Base-by-base conservation (phyloP, 345 rosid species). In the Citrus trifoliata region DNA sequence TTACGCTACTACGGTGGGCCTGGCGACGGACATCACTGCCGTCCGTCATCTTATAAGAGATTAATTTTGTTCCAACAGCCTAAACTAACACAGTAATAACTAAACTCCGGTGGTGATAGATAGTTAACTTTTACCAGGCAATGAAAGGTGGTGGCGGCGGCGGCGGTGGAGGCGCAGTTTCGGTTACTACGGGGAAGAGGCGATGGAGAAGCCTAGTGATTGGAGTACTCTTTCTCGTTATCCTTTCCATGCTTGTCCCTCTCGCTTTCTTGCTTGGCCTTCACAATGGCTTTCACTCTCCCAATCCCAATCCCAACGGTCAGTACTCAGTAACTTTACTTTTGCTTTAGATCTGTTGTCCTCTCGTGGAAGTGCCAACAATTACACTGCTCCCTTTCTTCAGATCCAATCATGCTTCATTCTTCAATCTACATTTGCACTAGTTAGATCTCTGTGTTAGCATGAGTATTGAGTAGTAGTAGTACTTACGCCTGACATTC, bases 241-340 rank as follows among this genome's bases (percentile, higher is more conserved):
- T 95, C 56, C 93, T 95, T 66, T 95, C 99, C 30, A 93, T 94
- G 98, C 91, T 95, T 68, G 97, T 93, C 80, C 99, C 97, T 75
- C 96, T 95, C 40, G 96, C 90, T 64, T 92, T 95, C 80, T 85
- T 95, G 76, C 95, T 92, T 28, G 98, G 97, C 81, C 88, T 93
- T 83, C 88, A 90, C 89, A 91, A 89, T 27, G 90, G 99, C 76
- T 91, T 95, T 76, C 93, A 92, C 87, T 83, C 97, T 75, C 55
- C 90, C 33, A 79, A 79, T 80, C 78, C 78, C 65, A 37, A 24
- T 80, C 78, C 71, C 65, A 37, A 24, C 60, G 88, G 58, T 53
- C 58, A 53, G 90, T 86, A 81, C 56, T 53, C 58, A 1, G 89
- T 87, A 81, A 62, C 48, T 73, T 46, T 10, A 67, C 48, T 25